A percentile compares a stretch with the other conserved stretches of the same genome.
These are phyloP conservation scores for Aspergillus tanneri DNA, from an alignment of 2,329 filamentous ascomycete genomes.

Conservation along the genomic window DNA sequence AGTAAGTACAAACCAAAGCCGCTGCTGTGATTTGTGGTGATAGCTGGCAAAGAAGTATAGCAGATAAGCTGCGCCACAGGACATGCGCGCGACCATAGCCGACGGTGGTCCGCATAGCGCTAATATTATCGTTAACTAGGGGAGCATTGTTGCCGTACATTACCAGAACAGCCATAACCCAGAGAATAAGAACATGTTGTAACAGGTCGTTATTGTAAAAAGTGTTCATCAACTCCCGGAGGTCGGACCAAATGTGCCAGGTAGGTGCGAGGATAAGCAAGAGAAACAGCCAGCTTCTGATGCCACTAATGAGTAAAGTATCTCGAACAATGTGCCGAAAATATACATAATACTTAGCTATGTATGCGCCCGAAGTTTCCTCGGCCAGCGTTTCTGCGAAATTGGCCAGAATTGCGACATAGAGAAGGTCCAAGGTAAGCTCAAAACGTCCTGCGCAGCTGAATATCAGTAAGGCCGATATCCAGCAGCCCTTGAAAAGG, in stretches of 20 bases:
- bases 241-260: constrained; percentile 53
- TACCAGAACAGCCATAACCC: constrained; percentile 52
- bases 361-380: constrained; percentile 44
- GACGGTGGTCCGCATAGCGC: constrained; percentile 47
- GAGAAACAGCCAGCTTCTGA: not conserved
- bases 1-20: constrained; percentile 47
- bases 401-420: constrained; percentile 53
- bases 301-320: not conserved
- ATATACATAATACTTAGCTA: constrained; percentile 48
- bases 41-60: constrained; percentile 49
- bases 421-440: constrained; percentile 52
- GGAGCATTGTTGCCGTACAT: constrained; percentile 52
- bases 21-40: constrained; percentile 49
- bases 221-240: constrained; percentile 54
- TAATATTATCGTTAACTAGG: constrained; percentile 44
- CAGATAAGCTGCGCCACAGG: constrained; percentile 40
- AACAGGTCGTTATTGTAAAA: constrained; percentile 54
- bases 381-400: constrained; percentile 52
- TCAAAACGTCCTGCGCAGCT: constrained; percentile 43
- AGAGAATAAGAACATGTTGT: constrained; percentile 51
- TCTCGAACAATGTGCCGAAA: not conserved
- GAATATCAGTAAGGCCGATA: too few relatives aligned
- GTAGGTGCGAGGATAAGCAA: constrained; percentile 49
- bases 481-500: too few relatives aligned
- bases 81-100: constrained; percentile 48